Percentiles rank a stretch among this genome's conserved stretches.
phyloP scores from a whole-genome alignment of 2,329 filamentous ascomycete genomes.

The Blumeria graminis region DNA sequence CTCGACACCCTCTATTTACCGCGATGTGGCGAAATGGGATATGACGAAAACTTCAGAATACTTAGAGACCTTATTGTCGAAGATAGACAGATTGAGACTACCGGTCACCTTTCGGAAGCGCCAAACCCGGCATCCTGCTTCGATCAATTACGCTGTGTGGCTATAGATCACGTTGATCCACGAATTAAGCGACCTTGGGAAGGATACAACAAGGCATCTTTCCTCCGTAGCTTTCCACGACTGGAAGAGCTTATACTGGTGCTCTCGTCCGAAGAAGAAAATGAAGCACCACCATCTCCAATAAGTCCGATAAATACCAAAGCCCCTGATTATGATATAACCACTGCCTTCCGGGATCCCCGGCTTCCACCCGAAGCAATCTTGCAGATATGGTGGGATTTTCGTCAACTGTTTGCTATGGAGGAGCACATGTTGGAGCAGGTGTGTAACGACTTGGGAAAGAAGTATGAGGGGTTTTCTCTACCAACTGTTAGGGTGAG shows the following conservation, averaged over 20 bases:
- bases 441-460: constrained; percentile 7
- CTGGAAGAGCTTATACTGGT: constrained; percentile 11
- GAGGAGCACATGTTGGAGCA: constrained; percentile 11
- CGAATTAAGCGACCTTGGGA: constrained; percentile 24
- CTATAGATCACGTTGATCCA: constrained; percentile 22
- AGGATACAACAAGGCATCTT: constrained; percentile 24
- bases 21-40: constrained; percentile 16
- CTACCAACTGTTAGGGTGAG: constrained; percentile 11
- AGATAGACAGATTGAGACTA: background rate
- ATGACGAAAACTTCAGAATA: constrained; percentile 17
- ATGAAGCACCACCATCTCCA: background rate
- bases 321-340: background rate
- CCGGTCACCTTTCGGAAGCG: too few species aligned
- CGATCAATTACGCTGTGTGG: constrained; percentile 18
- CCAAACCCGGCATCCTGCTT: constrained; percentile 10
- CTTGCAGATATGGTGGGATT: constrained; percentile 11
- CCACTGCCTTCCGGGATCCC: constrained; percentile 4
- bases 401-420: constrained; percentile 9
- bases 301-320: background rate
- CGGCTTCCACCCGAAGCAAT: constrained; percentile 8
- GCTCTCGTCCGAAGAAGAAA: constrained; percentile 1
- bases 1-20: constrained; percentile 13
- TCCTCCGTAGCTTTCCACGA: constrained; percentile 20
- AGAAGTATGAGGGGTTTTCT: constrained; percentile 7
- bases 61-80: constrained; percentile 17